Conservation (phyloP, 495 filamentous ascomycete genomes). For the Aeminium ludgeri region DNA sequence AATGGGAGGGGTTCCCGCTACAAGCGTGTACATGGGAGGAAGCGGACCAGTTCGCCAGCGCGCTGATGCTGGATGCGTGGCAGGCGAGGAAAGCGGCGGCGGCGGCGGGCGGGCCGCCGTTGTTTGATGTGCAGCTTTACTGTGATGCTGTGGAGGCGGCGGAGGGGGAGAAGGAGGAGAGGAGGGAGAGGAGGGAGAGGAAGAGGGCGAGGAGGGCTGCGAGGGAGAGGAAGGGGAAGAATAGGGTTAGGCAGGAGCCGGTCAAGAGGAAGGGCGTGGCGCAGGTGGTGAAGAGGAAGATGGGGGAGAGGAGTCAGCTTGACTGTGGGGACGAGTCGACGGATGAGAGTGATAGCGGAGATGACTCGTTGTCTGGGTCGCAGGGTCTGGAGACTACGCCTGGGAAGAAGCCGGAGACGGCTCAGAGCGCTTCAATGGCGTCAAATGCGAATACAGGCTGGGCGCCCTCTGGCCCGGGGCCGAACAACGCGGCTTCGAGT, state of each 20-base stretch:
- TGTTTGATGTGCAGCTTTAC: constrained; percentile 7
- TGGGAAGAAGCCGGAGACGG: not conserved
- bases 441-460: not conserved
- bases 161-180: not conserved
- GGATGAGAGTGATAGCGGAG: not conserved
- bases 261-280: not conserved
- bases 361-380: not conserved
- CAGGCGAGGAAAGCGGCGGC: constrained; percentile 5
- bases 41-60: constrained; percentile 1
- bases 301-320: not conserved
- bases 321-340: not conserved
- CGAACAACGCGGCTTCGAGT: too few relatives aligned
- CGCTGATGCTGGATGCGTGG: constrained; percentile 4
- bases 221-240: constrained; percentile 6
- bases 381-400: not conserved
- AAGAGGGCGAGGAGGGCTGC: not conserved
- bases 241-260: not conserved
- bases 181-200: constrained; percentile 2
- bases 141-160: not conserved
- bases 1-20: constrained; percentile 10
- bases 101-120: not conserved
- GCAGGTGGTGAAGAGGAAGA: not conserved
- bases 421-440: not conserved
- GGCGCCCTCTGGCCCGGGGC: not conserved
- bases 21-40: constrained; percentile 8